These are phyloP conservation scores for Euptelea pleiosperma DNA, from an alignment of 164 flowering plant species.

Conservation along the genomic window DNA sequence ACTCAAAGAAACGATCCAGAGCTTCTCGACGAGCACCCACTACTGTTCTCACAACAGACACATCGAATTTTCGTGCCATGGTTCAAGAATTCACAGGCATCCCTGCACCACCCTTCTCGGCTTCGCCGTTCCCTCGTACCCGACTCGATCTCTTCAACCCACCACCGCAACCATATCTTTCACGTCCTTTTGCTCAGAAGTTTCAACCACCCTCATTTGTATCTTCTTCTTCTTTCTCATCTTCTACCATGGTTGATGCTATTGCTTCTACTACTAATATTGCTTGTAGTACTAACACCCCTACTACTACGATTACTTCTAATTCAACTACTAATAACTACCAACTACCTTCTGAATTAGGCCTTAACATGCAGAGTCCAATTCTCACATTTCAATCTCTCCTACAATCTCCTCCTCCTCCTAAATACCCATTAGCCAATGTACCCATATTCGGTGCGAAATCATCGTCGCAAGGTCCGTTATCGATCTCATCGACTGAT, in stretches of 20 bases:
- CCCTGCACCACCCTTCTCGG: constrained; percentile 60
- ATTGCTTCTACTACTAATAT: constrained; percentile 8
- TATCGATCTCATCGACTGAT: neutral
- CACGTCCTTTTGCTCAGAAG: constrained; percentile 53
- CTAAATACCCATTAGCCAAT: constrained; percentile 17
- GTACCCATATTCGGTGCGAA: constrained; percentile 14
- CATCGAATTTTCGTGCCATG: constrained; percentile 72
- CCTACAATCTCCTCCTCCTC: constrained; percentile 13
- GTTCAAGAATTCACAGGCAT: constrained; percentile 82
- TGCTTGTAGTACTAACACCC: neutral
- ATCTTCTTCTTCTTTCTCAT: constrained; percentile 20
- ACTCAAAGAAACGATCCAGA: constrained; percentile 61
- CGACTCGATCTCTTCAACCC: constrained; percentile 49
- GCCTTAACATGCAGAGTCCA: constrained; percentile 36
- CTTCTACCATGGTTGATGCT: constrained; percentile 17
- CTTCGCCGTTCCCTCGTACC: constrained; percentile 36
- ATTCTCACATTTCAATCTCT: constrained; percentile 42
- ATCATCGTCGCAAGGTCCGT: constrained; percentile 11
- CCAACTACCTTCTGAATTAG: constrained; percentile 27
- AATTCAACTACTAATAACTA: constrained; percentile 16
- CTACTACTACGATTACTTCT: neutral
- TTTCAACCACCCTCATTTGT: constrained; percentile 16
- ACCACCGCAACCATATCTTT: constrained; percentile 30
- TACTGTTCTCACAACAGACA: constrained; percentile 76
- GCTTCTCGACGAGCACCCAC: constrained; percentile 78